Evolutionary conservation across 805 yeast genomes (phyloP).

Genomic region (Candida ficus): DNA sequence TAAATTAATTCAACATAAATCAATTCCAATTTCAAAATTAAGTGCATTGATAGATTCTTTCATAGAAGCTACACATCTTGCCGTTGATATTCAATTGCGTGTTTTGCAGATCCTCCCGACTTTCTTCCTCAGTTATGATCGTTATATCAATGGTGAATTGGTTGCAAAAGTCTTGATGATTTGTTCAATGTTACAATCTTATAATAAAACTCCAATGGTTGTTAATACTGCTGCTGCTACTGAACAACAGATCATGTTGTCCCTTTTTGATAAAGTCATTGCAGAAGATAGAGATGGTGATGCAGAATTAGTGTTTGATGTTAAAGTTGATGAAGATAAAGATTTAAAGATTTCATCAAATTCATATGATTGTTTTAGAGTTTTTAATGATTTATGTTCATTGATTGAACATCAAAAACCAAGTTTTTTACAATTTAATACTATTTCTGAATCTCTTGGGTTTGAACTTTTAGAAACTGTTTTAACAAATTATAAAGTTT

Average conservation of each 20-base stretch:
- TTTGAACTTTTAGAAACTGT: slow-evolving; percentile 82
- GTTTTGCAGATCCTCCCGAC: slow-evolving; percentile 79
- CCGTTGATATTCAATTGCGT: slow-evolving; percentile 80
- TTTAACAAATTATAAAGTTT: slow-evolving; percentile 51
- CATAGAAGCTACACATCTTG: slow-evolving; percentile 66
- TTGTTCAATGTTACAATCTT: slow-evolving; percentile 66
- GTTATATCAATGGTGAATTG: slow-evolving; percentile 46
- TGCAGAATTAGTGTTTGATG: slow-evolving; percentile 1
- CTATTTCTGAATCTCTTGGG: slow-evolving; percentile 59
- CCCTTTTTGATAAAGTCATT: slow-evolving; percentile 64
- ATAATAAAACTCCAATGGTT: slow-evolving; percentile 70
- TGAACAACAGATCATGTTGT: slow-evolving; percentile 74
- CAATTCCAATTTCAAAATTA: slow-evolving; percentile 50
- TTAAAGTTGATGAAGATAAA: slow-evolving; percentile 39
- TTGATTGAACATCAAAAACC: slow-evolving; percentile 57
- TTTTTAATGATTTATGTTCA: slow-evolving; percentile 69
- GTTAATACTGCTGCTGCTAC: slow-evolving; percentile 92
- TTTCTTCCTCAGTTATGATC: slow-evolving; percentile 59
- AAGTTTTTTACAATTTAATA: slow-evolving; percentile 43
- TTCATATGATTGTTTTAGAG: slow-evolving; percentile 64
- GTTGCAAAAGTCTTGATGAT: slow-evolving; percentile 58
- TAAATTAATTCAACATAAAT: slow-evolving; percentile 46
- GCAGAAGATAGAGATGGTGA: slow-evolving; percentile 31
- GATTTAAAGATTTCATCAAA: slow-evolving; percentile 40
- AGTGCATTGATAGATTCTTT: slow-evolving; percentile 60